Percentiles rank a stretch among this genome's conserved stretches.
Conservation (phyloP, 1,139 yeast genomes). For the Keqinozyma sinolaborantium region DNA sequence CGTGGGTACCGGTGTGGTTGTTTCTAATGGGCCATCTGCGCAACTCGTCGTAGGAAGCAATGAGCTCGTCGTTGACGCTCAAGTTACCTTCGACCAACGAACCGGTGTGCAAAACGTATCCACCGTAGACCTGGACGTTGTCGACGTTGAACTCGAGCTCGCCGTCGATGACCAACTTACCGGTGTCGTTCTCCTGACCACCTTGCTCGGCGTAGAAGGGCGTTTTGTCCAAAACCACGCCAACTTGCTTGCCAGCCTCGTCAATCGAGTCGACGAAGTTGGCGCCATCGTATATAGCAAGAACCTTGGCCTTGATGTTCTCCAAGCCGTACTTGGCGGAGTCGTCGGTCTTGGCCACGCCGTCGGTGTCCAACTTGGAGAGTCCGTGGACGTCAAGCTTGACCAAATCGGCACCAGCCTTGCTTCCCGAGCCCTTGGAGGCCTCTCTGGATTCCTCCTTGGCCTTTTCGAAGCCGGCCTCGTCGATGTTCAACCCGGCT, state of each 20-base stretch:
- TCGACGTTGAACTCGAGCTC: constrained; percentile 81
- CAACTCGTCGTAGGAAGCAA: constrained; percentile 86
- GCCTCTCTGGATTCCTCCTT: constrained; percentile 89
- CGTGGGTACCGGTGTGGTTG: constrained; percentile 98
- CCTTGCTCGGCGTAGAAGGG: constrained; percentile 99
- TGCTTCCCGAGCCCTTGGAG: constrained; percentile 78
- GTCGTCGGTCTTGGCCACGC: constrained; percentile 83
- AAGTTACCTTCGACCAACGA: constrained; percentile 71
- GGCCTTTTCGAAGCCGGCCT: constrained; percentile 86
- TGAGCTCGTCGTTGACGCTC: constrained; percentile 62
- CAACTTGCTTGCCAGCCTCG: constrained; percentile 54
- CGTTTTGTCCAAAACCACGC: constrained; percentile 81
- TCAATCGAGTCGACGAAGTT: constrained; percentile 50
- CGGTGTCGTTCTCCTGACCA: constrained; percentile 97
- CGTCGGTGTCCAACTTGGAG: constrained; percentile 54
- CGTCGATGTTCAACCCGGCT: constrained; percentile 91
- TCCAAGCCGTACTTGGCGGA: constrained; percentile 66
- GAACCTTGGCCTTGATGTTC: constrained; percentile 57
- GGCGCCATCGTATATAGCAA: constrained; percentile 70
- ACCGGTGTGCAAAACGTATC: constrained; percentile 95
- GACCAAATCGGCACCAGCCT: constrained; percentile 56
- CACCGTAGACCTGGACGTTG: constrained; percentile 90
- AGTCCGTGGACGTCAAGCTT: constrained; percentile 90
- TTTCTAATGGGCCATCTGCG: constrained; percentile 97
- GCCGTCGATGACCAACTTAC: constrained; percentile 88